Evolutionary conservation across 2,329 filamentous ascomycete genomes (phyloP).

Genomic region (Alternaria tenuissima): DNA sequence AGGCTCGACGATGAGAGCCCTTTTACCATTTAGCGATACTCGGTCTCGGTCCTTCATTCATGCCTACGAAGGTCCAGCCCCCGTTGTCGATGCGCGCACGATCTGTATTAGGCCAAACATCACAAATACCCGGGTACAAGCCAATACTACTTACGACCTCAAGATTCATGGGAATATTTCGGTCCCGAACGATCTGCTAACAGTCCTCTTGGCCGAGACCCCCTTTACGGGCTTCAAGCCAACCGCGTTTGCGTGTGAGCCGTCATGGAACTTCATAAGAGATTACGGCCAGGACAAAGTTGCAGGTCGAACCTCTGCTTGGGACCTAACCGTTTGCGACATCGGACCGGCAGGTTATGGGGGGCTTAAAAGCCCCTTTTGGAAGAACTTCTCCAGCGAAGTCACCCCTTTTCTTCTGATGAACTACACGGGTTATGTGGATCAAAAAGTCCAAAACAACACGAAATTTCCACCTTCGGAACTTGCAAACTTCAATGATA

Average conservation of each 20-base stretch:
- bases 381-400: not conserved
- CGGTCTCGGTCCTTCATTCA: not conserved
- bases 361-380: not conserved
- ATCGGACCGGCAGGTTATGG: not conserved
- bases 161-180: not conserved
- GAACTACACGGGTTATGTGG: not conserved
- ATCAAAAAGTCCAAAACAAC: not conserved
- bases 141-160: not conserved
- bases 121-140: not conserved
- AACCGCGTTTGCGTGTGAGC: not conserved
- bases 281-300: not conserved
- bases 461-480: accelerated
- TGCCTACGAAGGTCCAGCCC: not conserved
- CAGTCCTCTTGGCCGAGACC: not conserved
- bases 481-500: not conserved
- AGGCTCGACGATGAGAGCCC: not conserved
- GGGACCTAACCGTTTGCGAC: not conserved
- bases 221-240: not conserved
- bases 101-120: not conserved
- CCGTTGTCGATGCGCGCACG: not conserved
- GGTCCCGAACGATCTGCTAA: accelerated
- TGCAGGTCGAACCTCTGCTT: not conserved
- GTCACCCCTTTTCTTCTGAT: accelerated
- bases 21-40: not conserved
- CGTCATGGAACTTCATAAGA: not conserved